Base-by-base conservation (phyloP, 2,329 filamentous ascomycete genomes). In the Pseudocercospora pini-densiflorae region DNA sequence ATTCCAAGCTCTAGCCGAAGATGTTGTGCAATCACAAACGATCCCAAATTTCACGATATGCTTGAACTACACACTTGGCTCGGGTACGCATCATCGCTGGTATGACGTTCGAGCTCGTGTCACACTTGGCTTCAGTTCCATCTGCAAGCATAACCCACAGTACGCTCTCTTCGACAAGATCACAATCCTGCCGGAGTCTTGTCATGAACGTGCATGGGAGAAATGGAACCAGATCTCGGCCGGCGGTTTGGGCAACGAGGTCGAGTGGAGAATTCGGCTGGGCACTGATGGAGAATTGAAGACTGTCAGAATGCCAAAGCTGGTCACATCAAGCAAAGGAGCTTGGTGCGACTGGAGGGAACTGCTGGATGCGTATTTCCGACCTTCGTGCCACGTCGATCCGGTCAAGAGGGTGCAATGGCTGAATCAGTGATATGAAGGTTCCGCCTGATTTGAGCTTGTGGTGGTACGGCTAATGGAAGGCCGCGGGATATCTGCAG, bases 331-430 rank as follows among this genome's bases (percentile, higher is more conserved):
- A 14, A 62, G 63, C 16, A 63, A 65, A 9, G 72, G 70, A 12
- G 60, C 69, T 9, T 71, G 62, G 43, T 69, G 67, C 53, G 71
- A 74, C 49, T 75, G 73, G 72, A 68, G 62, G 33, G 70, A 74
- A 53, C 36, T 75, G 63, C 55, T 75, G 36, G 51, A 66, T 31
- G 71, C 62, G 3, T 75, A 73, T 59, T 69, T 70, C 24, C 36
- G 40, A 19, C 51, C 23, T 29, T 33, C 51, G 51, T 55, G 51
- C 27, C 10, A 55, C 24, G 27, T 5, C 0, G 40, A 51, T 61
- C 33, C 43, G 33, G 43, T 43, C 24, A 51, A 19, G 36, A 36
- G 19, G 55, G 31, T 40, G 58, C 58, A 45, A 49, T 61, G 40
- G 58, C 40, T 49, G 24, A 45, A 33, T 21, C 23, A n/a, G 51